phyloP scores from a whole-genome alignment of 2,329 filamentous ascomycete genomes.

The Fusarium caatingaense region DNA sequence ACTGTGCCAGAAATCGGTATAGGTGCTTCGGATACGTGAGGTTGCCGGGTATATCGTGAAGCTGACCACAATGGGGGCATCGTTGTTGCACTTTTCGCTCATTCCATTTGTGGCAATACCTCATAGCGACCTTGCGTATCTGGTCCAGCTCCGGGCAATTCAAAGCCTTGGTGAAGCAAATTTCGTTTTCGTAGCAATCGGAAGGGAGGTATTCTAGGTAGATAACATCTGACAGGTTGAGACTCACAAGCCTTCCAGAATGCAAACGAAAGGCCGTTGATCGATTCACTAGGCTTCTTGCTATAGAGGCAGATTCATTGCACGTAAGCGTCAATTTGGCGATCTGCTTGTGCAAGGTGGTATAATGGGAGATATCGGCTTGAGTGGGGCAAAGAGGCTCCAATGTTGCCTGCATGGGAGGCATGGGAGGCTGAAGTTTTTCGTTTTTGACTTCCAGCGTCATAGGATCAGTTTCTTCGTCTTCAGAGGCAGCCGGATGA shows the following conservation, averaged over 20 bases:
- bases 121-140: conserved; percentile 56
- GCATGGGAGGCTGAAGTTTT: conserved; percentile 26
- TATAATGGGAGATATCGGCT: conserved; percentile 52
- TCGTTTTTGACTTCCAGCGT: conserved; percentile 43
- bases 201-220: conserved; percentile 52
- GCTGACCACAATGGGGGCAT: conserved; percentile 51
- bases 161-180: conserved; percentile 44
- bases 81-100: conserved; percentile 40
- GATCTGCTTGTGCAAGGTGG: conserved; percentile 46
- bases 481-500: conserved; percentile 10
- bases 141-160: conserved; percentile 47
- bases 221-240: conserved; percentile 48
- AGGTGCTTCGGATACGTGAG: conserved; percentile 54
- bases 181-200: conserved; percentile 44
- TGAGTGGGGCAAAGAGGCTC: conserved; percentile 45
- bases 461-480: conserved; percentile 39
- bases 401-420: conserved; percentile 25
- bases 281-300: conserved; percentile 35
- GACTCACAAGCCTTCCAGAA: conserved; percentile 46
- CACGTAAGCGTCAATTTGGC: conserved; percentile 45
- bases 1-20: conserved; percentile 57
- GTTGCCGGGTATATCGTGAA: conserved; percentile 44
- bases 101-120: conserved; percentile 57
- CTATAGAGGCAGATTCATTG: conserved; percentile 43
- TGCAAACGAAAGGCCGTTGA: conserved; percentile 42